A percentile compares a stretch with the other conserved stretches of the same genome.
These are phyloP conservation scores for Atkinsonella texensis DNA, from an alignment of 2,329 filamentous ascomycete species.

Conservation along the genomic window DNA sequence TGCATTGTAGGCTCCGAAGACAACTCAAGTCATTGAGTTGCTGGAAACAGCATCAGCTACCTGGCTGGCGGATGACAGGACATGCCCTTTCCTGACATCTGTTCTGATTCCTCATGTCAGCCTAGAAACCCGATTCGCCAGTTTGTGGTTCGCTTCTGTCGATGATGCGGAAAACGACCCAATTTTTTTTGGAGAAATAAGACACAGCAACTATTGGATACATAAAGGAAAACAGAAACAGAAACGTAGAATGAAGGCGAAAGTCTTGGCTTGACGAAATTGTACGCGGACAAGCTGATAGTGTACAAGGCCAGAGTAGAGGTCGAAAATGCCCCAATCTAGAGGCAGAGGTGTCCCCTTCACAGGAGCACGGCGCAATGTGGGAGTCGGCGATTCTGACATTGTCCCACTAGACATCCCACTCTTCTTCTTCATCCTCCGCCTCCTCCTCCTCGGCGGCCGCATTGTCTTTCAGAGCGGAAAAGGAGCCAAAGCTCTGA, in stretches of 20 bases:
- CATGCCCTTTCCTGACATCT: not conserved
- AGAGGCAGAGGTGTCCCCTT: not conserved
- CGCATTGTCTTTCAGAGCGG: constrained; percentile 31
- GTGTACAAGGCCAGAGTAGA: constrained; percentile 3
- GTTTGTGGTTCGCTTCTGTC: not conserved
- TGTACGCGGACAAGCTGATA: not conserved
- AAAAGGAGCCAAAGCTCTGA: constrained; percentile 34
- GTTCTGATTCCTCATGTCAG: not conserved
- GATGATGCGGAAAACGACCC: not conserved
- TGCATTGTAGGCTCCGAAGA: not conserved
- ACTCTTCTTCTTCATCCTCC: constrained; percentile 35
- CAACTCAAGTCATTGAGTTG: not conserved
- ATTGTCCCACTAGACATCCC: constrained; percentile 33
- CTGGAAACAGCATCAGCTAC: not conserved
- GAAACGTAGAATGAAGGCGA: not conserved
- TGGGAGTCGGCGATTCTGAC: not conserved
- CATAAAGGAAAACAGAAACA: not conserved
- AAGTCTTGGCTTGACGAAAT: not conserved
- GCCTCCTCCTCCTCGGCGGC: constrained; percentile 30
- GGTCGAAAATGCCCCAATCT: not conserved
- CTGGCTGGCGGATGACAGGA: not conserved
- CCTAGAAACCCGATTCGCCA: not conserved
- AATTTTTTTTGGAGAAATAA: not conserved
- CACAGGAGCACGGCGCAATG: not conserved
- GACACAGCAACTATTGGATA: not conserved